Evolutionary conservation across 2,329 filamentous ascomycete genomes (phyloP).

Genomic region (Penicillium sp.): DNA sequence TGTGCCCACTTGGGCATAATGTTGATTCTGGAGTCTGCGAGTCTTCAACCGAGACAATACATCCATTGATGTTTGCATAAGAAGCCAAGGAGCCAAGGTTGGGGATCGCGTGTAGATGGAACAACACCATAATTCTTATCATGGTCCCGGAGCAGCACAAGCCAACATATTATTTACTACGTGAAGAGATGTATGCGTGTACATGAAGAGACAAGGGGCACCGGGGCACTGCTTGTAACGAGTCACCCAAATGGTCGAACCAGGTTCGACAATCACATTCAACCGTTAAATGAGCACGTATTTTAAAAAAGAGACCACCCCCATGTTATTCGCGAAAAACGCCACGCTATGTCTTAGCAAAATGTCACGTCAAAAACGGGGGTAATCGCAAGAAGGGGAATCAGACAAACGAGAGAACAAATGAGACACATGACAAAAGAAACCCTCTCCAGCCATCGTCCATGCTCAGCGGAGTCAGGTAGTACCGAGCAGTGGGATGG

Average conservation of each 20-base stretch:
- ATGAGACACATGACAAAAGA: constrained; percentile 5
- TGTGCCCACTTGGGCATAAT: too few species aligned
- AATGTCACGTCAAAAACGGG: constrained; percentile 17
- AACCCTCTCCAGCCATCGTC: neutral
- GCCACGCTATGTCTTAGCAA: constrained; percentile 22
- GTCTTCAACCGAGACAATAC: too few species aligned
- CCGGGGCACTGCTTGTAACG: neutral
- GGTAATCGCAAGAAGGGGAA: constrained; percentile 24
- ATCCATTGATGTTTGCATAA: too few species aligned
- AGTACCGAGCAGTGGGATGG: neutral
- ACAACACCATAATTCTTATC: too few species aligned
- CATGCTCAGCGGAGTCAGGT: neutral
- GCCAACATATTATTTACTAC: neutral
- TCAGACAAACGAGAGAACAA: neutral
- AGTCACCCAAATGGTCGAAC: neutral
- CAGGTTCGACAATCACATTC: neutral
- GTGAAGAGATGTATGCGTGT: neutral
- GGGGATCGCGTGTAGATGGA: too few species aligned
- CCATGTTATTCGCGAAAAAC: constrained; percentile 22
- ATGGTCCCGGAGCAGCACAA: too few species aligned
- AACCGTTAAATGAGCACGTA: neutral
- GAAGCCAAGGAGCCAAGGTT: too few species aligned
- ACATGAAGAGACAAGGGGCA: neutral
- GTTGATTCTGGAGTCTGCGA: too few species aligned
- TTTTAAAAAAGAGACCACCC: constrained; percentile 9